Evolutionary conservation across 75 land plant species (phyloP), one percentile per base, ranked within the genome.

Genomic region (Pinus tabuliformis): DNA sequence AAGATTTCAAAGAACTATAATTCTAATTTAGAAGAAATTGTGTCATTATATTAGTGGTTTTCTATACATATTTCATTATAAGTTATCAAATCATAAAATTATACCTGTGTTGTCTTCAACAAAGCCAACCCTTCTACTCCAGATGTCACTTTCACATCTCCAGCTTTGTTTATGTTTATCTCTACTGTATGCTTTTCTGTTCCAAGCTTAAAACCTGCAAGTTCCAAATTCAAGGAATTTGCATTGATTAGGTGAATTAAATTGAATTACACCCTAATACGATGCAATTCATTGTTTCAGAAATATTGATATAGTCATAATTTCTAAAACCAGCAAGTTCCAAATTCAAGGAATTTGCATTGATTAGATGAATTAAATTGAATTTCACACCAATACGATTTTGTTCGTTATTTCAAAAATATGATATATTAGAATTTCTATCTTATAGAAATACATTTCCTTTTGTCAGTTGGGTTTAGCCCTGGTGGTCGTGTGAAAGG

Each of bases 121-220:
- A 97, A 57, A 75, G 97, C 64, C 65, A 95, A 75, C 20, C 90
- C 98, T 68, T 93, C 78, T 76, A 95, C 63, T 45, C 99, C 98
- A 66, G 98, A 92, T 59, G 79, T 80, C 14, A 97, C 78, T 13
- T 76, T 63, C 73, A 80, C 74, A 26, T 33, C 76, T 61, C 90
- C 92, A 39, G 76, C 75, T 58, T 88, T 86, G 60, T 84, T 78
- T 39, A 97, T 77, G 28, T n/a, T 81, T 9, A 91, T 91, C 79
- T 97, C 99, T 30, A 90, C 83, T 0, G 87, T 88, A 58, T 88
- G 98, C 81, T 79, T 95, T 74, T 92, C 98, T 64, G 93, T 82
- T 78, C 99, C 99, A 82, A 92, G 98, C 83, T 97, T 95, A 72
- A 92, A 97, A 56, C 98, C 99, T 97, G 28, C 73, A 76, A 9